Evolutionary conservation across 129 eudicot species (phyloP), one percentile per base, ranked within the genome.

Genomic region (Silybum marianum): DNA sequence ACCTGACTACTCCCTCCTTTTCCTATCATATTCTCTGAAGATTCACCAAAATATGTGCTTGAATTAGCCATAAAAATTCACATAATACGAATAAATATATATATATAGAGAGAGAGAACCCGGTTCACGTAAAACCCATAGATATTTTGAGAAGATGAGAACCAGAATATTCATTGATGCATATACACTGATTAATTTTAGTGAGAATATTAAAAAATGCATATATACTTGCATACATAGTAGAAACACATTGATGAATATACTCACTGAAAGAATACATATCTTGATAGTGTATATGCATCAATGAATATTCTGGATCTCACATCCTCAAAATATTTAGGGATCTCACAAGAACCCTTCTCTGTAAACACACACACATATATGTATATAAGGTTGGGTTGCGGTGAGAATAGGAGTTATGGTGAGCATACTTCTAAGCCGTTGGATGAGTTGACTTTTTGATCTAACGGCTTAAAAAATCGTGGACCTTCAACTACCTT

Each of bases 1-100:
- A 95, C 99, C 74, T 76, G 82, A 83, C 99, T 95, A 75, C 87
- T 95, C 65, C 99, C 99, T 32, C 99, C 99, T 82, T 91, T 95
- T 76, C 99, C 99, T 76, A 95, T 88, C 90, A 95, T 73, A 78
- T 88, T 90, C 65, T 92, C 99, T 95, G 90, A 39, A 85, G 28
- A 69, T 46, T 46, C 54, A 83, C 24, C 4, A 9, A 72, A 69
- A 54, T 0, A 48, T 4, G 22, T 19, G 25, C 2, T 14, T 13
- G 21, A 63, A 25, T 19, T 6, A 83, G 78, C 73, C 36, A 63
- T 51, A 36, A 81, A 71, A 75, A 38, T 78, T 66, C 78, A 39
- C 7, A 16, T 44, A 28, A 78, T 63, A 46, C 34, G 36, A 26
- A 16, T 48, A 62, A 4, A 69, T 63, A 40, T 39, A 38, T 7